Evolutionary conservation across 2,329 filamentous ascomycete species (phyloP), one percentile per base, ranked within the genome.

Genomic region (Colletotrichum siamense): DNA sequence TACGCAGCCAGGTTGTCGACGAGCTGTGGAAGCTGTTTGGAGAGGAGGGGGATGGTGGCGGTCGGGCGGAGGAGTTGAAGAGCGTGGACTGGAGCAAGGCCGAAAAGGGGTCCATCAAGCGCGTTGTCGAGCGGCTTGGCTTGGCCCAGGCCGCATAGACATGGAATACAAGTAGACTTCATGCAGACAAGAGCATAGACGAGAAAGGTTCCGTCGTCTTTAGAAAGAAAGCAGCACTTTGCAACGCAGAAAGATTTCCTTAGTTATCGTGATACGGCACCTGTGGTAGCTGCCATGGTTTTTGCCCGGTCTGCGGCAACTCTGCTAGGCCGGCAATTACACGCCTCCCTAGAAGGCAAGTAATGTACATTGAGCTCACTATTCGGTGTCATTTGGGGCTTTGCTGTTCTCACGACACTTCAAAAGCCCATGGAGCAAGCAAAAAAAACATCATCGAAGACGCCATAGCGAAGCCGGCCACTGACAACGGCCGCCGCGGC

Each of bases 1-100:
- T 98, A 79, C 86, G 93, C 76, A 90, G 84, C 76, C 82, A 88
- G 62, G 92, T 91, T 18, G 88, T 92, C 6, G 92, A 94, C 79
- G 91, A 92, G 83, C 82, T 94, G 39, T 94, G 90, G 90, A 85
- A 82, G 22, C 79, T 90, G 72, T 78, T 85, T 34, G 82, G 81
- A 9, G 82, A 82, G 34, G 78, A 79, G 8, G 62, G 28, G 4
- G 55, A 7, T 22, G 44, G 44, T 22, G 6, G n/a, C 12, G n/a
- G 81, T 12, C 73, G 79, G 28, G 77, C 78, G 10, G 82, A 79
- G 22, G 79, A 83, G 72, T 80, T 92, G 77, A 88, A 88, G 80
- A 85, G 91, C 7, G 85, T 91, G 15, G 91, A 93, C 79, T 94
- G 91, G 91, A 87, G 88, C 22, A 86, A 83, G 73, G 91, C 89